A percentile compares a stretch with the other conserved stretches of the same genome.
These are phyloP conservation scores for Lentinula aciculospora DNA, from an alignment of 768 basidiomycete genomes.

Conservation along the genomic window DNA sequence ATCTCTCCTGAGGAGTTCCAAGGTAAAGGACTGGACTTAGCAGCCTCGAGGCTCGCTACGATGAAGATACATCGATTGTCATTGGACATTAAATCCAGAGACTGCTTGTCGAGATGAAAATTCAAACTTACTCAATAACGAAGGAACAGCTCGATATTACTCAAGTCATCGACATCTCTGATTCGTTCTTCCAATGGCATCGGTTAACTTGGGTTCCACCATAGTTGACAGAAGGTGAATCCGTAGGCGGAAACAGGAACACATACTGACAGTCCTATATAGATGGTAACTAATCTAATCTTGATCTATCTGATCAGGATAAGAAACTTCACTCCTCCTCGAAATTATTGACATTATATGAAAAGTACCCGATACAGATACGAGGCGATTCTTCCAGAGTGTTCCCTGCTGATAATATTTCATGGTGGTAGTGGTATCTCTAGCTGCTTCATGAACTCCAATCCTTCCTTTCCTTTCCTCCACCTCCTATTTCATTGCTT, in stretches of 20 bases:
- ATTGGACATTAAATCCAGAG: neutral
- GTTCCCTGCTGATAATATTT: neutral
- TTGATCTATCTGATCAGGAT: too few relatives aligned
- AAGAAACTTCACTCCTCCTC: too few relatives aligned
- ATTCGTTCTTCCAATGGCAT: neutral
- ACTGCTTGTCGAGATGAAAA: neutral
- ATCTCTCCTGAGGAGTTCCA: neutral
- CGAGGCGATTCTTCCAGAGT: too few relatives aligned
- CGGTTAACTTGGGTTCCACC: neutral
- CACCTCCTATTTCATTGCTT: neutral
- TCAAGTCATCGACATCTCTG: neutral
- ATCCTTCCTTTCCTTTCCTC: neutral
- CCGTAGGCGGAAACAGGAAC: neutral
- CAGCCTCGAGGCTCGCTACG: neutral
- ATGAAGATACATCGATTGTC: neutral
- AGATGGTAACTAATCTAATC: too few relatives aligned
- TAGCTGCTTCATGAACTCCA: neutral
- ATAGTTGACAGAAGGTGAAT: neutral
- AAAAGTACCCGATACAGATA: too few relatives aligned
- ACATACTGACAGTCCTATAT: too few relatives aligned
- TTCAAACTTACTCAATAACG: neutral
- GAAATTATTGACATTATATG: too few relatives aligned
- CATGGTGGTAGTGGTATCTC: neutral
- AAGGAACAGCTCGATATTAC: neutral
- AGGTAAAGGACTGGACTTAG: neutral